phyloP scores from a whole-genome alignment of 805 yeast genomes.

The Yamadazyma sp. region DNA sequence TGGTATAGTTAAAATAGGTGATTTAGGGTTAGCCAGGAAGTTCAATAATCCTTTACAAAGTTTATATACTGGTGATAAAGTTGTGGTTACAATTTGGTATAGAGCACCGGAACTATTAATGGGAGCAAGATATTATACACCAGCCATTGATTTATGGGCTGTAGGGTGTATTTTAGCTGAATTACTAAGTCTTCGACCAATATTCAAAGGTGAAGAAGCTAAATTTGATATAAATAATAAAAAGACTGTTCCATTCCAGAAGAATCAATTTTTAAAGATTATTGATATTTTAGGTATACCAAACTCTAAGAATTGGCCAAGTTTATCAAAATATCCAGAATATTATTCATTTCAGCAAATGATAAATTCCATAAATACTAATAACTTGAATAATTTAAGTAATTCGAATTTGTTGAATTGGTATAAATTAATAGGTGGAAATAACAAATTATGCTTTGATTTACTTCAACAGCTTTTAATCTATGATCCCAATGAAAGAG shows the following conservation, averaged over 20 bases:
- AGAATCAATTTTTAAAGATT: slow-evolving; percentile 86
- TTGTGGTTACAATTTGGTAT: slow-evolving; percentile 96
- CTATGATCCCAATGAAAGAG: slow-evolving; percentile 78
- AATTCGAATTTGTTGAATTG: slow-evolving; percentile 77
- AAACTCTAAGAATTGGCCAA: slow-evolving; percentile 71
- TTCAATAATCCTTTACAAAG: slow-evolving; percentile 86
- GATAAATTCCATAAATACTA: slow-evolving; percentile 8
- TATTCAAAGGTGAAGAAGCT: slow-evolving; percentile 97
- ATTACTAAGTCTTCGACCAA: slow-evolving; percentile 80
- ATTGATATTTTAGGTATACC: slow-evolving; percentile 95
- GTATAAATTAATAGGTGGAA: slow-evolving; percentile 82
- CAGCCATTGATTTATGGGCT: slow-evolving; percentile 90
- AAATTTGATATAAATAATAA: slow-evolving; percentile 80
- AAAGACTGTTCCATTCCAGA: slow-evolving; percentile 90
- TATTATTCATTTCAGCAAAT: slow-evolving; percentile 51
- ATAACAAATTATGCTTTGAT: slow-evolving; percentile 64
- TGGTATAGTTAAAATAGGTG: slow-evolving; percentile 95
- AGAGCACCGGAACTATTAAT: slow-evolving; percentile 66
- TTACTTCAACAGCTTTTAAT: slow-evolving; percentile 62
- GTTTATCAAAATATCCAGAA: slow-evolving; percentile 79
- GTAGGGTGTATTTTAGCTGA: slow-evolving; percentile 95
- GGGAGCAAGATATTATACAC: slow-evolving; percentile 44
- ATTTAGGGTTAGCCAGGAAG: slow-evolving; percentile 85
- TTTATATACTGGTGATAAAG: slow-evolving; percentile 88
- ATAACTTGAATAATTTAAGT: slow-evolving; percentile 22